Evolutionary conservation across 1,284 basidiomycete genomes (phyloP).

Genomic region (Cronartium quercuum): DNA sequence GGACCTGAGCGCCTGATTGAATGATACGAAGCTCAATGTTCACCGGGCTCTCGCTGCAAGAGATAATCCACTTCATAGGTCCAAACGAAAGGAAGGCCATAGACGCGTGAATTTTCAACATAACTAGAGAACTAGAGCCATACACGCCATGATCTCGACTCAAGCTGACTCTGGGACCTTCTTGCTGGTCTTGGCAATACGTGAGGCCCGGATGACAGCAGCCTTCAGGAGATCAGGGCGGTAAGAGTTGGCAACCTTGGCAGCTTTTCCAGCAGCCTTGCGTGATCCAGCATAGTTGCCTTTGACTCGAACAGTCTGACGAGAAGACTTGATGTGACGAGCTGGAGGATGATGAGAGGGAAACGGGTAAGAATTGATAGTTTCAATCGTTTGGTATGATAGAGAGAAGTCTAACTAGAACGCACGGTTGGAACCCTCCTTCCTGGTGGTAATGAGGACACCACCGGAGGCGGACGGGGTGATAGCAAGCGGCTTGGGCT

Average conservation of each 20-base stretch:
- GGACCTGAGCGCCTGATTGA: too few species aligned
- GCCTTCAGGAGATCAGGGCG: slow-evolving; percentile 18
- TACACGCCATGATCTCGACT: too few species aligned
- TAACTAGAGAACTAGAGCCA: too few species aligned
- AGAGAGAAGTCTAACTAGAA: background rate
- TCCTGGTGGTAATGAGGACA: slow-evolving; percentile 23
- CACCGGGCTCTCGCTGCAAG: too few species aligned
- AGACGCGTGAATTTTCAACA: too few species aligned
- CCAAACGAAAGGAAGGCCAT: too few species aligned
- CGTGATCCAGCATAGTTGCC: slow-evolving; percentile 13
- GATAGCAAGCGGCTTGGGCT: slow-evolving; percentile 56
- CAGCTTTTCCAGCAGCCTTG: slow-evolving; percentile 22
- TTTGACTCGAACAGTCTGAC: slow-evolving; percentile 15
- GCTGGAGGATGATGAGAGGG: background rate
- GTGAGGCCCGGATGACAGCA: slow-evolving; percentile 18
- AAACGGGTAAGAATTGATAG: too few species aligned
- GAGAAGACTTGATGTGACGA: slow-evolving; percentile 11
- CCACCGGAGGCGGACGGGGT: slow-evolving; percentile 16
- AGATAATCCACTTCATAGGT: too few species aligned
- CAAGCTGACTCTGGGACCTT: slow-evolving; percentile 16
- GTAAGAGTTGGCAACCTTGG: slow-evolving; percentile 12
- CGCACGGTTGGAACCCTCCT: slow-evolving; percentile 18
- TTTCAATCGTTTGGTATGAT: too few species aligned
- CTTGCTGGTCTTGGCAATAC: slow-evolving; percentile 14
- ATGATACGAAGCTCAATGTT: too few species aligned